Conservation (phyloP, 345 rosid species). For the Erodium maritimum region DNA sequence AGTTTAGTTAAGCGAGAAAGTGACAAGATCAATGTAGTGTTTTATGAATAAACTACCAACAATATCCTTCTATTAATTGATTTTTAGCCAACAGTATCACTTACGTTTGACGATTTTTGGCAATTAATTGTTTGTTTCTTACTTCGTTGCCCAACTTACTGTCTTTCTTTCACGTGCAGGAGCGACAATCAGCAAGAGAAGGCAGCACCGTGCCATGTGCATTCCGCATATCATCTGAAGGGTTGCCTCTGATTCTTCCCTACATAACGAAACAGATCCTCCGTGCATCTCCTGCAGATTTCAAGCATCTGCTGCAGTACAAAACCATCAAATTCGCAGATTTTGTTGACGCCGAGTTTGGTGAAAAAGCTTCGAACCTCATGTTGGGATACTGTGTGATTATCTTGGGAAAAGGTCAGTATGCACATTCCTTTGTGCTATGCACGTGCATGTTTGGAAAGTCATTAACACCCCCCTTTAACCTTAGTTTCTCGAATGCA, state of each 20-base stretch:
- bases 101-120: too few relatives aligned
- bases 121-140: too few relatives aligned
- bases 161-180: constrained; percentile 22
- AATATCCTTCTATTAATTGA: too few relatives aligned
- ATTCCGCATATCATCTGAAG: constrained; percentile 91
- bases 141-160: not conserved
- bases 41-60: too few relatives aligned
- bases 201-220: constrained; percentile 59
- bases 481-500: too few relatives aligned
- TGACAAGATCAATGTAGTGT: too few relatives aligned
- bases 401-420: constrained; percentile 47
- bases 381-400: constrained; percentile 77
- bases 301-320: constrained; percentile 71
- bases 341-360: constrained; percentile 51
- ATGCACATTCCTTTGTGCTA: not conserved
- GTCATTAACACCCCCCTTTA: not conserved
- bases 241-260: constrained; percentile 80
- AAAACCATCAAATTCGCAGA: constrained; percentile 65
- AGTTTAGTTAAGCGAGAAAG: too few relatives aligned
- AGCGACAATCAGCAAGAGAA: constrained; percentile 80
- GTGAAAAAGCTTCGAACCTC: constrained; percentile 60
- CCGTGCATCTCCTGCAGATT: constrained; percentile 46
- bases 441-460: not conserved
- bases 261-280: constrained; percentile 76
- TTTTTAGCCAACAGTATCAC: too few relatives aligned